Percentiles rank a stretch among this genome's conserved stretches.
Evolutionary conservation across 1,139 yeast species (phyloP).

Genomic region (Martiniozyma asiatica): DNA sequence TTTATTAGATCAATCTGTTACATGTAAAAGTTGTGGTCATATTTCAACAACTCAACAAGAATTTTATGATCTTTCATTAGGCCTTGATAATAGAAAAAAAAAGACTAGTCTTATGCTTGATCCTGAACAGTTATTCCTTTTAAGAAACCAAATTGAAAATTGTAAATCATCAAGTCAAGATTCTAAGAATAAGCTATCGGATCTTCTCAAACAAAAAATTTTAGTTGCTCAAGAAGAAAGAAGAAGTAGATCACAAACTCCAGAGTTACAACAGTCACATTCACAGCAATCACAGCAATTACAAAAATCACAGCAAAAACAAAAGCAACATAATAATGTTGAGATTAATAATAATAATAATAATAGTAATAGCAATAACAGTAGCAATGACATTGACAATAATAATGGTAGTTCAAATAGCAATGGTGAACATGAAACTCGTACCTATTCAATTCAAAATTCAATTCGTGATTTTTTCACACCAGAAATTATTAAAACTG

Average conservation of each 20-base stretch:
- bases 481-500: conserved; percentile 62
- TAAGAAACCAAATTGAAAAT: conserved; percentile 18
- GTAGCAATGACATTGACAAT: conserved; percentile 5
- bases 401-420: not conserved
- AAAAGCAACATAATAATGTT: conserved; percentile 1
- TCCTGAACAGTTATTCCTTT: conserved; percentile 16
- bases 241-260: conserved; percentile 15
- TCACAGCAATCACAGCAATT: not conserved
- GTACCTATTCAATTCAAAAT: conserved; percentile 51
- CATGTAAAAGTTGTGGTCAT: conserved; percentile 69
- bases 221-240: conserved; percentile 15
- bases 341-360: conserved; percentile 1
- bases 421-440: not conserved
- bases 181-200: conserved; percentile 16
- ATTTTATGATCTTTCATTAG: conserved; percentile 81
- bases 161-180: conserved; percentile 15
- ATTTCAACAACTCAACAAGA: conserved; percentile 88
- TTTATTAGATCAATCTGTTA: conserved; percentile 66
- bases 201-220: conserved; percentile 19
- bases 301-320: not conserved
- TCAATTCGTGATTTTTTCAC: conserved; percentile 73
- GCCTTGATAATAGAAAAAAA: conserved; percentile 39
- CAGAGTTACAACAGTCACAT: conserved; percentile 8
- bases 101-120: conserved; percentile 23
- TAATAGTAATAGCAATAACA: conserved; percentile 6